phyloP scores from a whole-genome alignment of 768 basidiomycete species.

The Suillus weaverae region DNA sequence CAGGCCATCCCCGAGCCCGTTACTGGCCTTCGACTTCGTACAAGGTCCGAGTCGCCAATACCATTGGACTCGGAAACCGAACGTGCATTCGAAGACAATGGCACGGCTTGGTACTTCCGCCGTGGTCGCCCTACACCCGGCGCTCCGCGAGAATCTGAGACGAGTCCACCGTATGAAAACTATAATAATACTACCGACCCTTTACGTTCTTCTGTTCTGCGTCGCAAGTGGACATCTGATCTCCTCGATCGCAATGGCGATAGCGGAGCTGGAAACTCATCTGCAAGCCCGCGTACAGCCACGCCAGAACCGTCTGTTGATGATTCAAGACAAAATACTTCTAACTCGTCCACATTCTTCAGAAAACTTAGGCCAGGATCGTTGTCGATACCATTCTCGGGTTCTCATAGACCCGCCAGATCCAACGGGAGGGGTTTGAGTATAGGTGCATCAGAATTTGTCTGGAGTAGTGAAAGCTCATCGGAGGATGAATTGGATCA shows the following conservation, averaged over 20 bases:
- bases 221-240: constrained; percentile 50
- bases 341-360: constrained; percentile 38
- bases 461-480: constrained; percentile 64
- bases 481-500: constrained; percentile 43
- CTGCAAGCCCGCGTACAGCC: constrained; percentile 13
- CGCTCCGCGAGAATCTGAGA: constrained; percentile 31
- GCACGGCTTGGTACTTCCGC: constrained; percentile 55
- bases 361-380: constrained; percentile 46
- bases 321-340: constrained; percentile 13
- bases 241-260: constrained; percentile 33
- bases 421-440: constrained; percentile 27
- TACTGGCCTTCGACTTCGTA: constrained; percentile 20
- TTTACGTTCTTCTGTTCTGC: constrained; percentile 41
- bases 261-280: constrained; percentile 12
- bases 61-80: constrained; percentile 83
- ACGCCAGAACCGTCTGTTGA: constrained; percentile 10
- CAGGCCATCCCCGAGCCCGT: constrained; percentile 21
- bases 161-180: constrained; percentile 32
- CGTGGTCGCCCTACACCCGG: constrained; percentile 40
- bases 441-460: constrained; percentile 33
- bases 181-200: constrained; percentile 35
- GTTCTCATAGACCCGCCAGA: constrained; percentile 22
- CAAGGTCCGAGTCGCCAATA: constrained; percentile 49
- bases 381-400: constrained; percentile 37
- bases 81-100: constrained; percentile 56